These are phyloP conservation scores for Podosphaera xanthii DNA, from an alignment of 2,329 filamentous ascomycete genomes.

Conservation along the genomic window DNA sequence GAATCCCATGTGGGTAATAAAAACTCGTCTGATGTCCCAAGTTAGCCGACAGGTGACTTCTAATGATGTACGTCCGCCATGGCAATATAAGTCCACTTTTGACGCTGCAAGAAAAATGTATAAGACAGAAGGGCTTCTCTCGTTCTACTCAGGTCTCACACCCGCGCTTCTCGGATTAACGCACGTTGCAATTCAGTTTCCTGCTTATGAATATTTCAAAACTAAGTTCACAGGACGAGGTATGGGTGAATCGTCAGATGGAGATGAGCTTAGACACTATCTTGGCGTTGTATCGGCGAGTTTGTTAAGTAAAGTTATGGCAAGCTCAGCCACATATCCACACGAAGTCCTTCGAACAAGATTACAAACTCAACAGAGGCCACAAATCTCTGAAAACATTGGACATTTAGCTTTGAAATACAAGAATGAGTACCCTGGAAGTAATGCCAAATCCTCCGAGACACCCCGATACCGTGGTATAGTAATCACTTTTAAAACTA, in stretches of 20 bases:
- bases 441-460: constrained; percentile 7
- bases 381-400: constrained; percentile 26
- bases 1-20: constrained; percentile 98
- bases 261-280: constrained; percentile 46
- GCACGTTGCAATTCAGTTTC: constrained; percentile 93
- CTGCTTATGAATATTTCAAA: constrained; percentile 85
- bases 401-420: constrained; percentile 27
- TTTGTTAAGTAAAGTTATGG: constrained; percentile 81
- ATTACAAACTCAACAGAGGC: constrained; percentile 76
- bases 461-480: constrained; percentile 48
- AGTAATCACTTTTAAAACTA: constrained; percentile 59
- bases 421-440: constrained; percentile 10
- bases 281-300: constrained; percentile 69
- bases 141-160: constrained; percentile 88
- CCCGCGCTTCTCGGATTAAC: constrained; percentile 79
- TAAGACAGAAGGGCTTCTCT: constrained; percentile 59
- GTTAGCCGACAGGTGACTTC: constrained; percentile 33
- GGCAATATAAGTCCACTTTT: constrained; percentile 75
- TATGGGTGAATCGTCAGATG: constrained; percentile 44
- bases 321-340: constrained; percentile 86
- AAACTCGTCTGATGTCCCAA: constrained; percentile 94
- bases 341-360: constrained; percentile 90
- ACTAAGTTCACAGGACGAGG: constrained; percentile 70
- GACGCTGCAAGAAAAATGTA: constrained; percentile 97
- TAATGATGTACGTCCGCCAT: constrained; percentile 40